A percentile compares a stretch with the other conserved stretches of the same genome.
phyloP scores from a whole-genome alignment of 176 grass and related monocot species.

The Thinopyrum elongatum region DNA sequence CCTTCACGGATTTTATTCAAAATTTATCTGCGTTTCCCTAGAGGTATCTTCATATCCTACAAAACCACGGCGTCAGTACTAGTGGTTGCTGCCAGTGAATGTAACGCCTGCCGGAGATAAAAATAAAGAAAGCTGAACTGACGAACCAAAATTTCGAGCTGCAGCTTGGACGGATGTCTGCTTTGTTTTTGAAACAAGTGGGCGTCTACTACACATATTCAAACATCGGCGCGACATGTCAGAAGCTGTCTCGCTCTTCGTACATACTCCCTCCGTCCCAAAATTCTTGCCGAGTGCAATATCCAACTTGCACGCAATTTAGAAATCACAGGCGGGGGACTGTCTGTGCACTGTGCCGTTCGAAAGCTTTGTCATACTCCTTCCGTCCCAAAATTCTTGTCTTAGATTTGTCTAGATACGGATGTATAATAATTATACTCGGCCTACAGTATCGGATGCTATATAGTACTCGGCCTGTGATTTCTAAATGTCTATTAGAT shows the following conservation, averaged over 20 bases:
- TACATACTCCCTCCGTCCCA: too few relatives aligned
- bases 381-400: too few relatives aligned
- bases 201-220: not conserved
- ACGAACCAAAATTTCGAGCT: not conserved
- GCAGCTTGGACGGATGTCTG: too few relatives aligned
- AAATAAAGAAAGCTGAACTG: not conserved
- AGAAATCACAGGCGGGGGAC: too few relatives aligned
- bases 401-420: too few relatives aligned
- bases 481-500: not conserved
- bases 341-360: too few relatives aligned
- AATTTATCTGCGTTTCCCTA: not conserved
- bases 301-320: too few relatives aligned
- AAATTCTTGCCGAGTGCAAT: too few relatives aligned
- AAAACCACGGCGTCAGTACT: not conserved
- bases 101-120: not conserved
- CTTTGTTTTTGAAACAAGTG: too few relatives aligned
- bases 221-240: constrained; percentile 13
- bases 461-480: not conserved
- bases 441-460: not conserved
- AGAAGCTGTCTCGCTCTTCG: not conserved
- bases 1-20: constrained; percentile 27
- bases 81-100: not conserved
- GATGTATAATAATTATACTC: too few relatives aligned
- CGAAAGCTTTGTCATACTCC: too few relatives aligned
- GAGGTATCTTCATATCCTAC: not conserved